These are phyloP conservation scores for Xylariaceae sp. DNA, from an alignment of 2,329 filamentous ascomycete species.

Conservation along the genomic window DNA sequence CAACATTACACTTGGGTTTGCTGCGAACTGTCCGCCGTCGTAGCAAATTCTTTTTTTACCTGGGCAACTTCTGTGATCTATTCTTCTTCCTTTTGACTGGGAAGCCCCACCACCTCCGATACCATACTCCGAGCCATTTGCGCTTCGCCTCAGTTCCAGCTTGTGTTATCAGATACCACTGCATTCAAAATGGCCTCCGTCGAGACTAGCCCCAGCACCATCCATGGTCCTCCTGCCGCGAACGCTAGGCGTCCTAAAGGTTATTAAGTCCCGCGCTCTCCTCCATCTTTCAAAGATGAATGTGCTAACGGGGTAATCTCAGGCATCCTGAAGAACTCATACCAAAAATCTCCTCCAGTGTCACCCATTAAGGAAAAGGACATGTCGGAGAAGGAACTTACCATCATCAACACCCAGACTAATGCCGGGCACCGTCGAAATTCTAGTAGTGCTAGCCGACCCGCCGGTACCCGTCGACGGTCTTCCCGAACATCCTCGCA, in stretches of 20 bases:
- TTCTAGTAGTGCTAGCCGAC: constrained; percentile 73
- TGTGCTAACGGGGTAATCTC: neutral
- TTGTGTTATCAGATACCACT: neutral
- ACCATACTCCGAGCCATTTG: neutral
- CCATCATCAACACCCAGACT: constrained; percentile 89
- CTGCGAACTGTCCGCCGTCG: neutral
- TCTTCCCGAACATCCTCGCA: constrained; percentile 61
- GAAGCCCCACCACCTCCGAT: neutral
- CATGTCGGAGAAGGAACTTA: constrained; percentile 82
- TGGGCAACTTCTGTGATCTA: neutral
- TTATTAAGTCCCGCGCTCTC: constrained; percentile 19
- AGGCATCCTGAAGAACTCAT: constrained; percentile 97
- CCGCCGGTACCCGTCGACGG: constrained; percentile 72
- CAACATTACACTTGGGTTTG: neutral
- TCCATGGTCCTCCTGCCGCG: constrained; percentile 33
- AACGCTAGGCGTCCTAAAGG: constrained; percentile 42
- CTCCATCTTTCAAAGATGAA: neutral
- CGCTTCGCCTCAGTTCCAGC: neutral
- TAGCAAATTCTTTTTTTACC: neutral
- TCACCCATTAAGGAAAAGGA: constrained; percentile 57
- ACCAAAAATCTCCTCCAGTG: constrained; percentile 65
- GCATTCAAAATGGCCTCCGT: constrained; percentile 39
- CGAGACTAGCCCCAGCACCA: constrained; percentile 36
- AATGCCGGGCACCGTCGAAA: constrained; percentile 91
- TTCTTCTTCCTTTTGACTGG: neutral